Base-by-base conservation (phyloP, 305 asterid genomes). In the Fraxinus greggii region DNA sequence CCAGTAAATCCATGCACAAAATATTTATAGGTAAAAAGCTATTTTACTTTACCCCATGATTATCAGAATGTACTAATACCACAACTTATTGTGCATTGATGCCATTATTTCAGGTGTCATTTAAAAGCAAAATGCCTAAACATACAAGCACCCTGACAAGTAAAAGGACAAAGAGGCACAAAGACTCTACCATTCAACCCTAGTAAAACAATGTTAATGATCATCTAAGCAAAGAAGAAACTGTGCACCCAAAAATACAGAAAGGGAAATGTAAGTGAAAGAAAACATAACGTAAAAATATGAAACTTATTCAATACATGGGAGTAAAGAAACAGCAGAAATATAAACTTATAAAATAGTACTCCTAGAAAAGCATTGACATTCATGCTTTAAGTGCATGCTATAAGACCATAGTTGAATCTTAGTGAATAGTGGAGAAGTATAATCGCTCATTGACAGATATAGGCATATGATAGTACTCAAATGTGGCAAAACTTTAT, bases 91-190 rank as follows among this genome's bases (percentile, higher is more conserved):
- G 42, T 32, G 76, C 70, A 72, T 40, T 35, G 79, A 15, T 70
- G 33, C 48, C 72, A 42, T 78, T 76, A 70, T 74, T 79, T 61
- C 38, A 36, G 23, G 63, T 59, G 78, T 75, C 40, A 78, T 65
- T 73, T 82, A 73, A 79, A 77, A 48, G 28, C 24, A 79, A 59
- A 40, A 56, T 72, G 75, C 76, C 63, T 42, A 38, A 75, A 80
- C 28, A 84, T 74, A 75, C 75, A 5, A 82, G 88, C 80, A 82
- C 38, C 82, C 67, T 84, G 54, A 54, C 74, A 79, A 79, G 83
- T 38, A 80, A 81, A 84, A 24, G 33, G 36, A 70, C 40, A 13
- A 67, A 28, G 23, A 70, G 40, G 38, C 29, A 70, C 12, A 28
- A 17, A 8, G 4, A 31, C 42, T 74, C 56, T 72, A 40, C 76